phyloP scores from a whole-genome alignment of 2,329 filamentous ascomycete species.

The Aspergillus sclerotialis region DNA sequence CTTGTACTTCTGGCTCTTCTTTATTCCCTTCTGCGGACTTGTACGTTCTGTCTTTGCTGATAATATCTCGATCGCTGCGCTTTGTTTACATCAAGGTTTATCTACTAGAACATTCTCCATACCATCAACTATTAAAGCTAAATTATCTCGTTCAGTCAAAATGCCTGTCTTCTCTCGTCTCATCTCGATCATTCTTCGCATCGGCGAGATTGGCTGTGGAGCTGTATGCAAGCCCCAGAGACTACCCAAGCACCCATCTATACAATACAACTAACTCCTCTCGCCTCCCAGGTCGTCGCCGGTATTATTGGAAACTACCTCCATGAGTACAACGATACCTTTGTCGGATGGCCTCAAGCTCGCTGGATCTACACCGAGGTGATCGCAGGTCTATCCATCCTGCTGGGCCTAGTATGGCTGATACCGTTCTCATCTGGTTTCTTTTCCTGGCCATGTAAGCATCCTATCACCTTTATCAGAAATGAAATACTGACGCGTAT shows the following conservation, averaged over 20 bases:
- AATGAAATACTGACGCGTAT: not conserved
- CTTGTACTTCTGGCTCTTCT: too few relatives aligned
- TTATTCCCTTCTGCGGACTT: too few relatives aligned
- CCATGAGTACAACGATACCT: conserved; percentile 39
- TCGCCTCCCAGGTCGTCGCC: conserved; percentile 45
- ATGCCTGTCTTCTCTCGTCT: conserved; percentile 50
- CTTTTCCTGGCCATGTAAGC: conserved; percentile 56
- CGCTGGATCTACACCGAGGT: conserved; percentile 71
- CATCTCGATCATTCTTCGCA: conserved; percentile 51
- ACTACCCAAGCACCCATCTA: not conserved
- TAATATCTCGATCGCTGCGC: too few relatives aligned
- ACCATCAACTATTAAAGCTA: too few relatives aligned
- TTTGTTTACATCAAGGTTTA: too few relatives aligned
- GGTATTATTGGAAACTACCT: conserved; percentile 64
- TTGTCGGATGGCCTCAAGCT: conserved; percentile 50
- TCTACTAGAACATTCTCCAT: too few relatives aligned
- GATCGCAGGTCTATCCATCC: conserved; percentile 60
- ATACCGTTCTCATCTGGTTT: conserved; percentile 63
- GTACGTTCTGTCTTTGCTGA: too few relatives aligned
- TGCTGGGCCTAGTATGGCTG: conserved; percentile 65
- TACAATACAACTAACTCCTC: conserved; percentile 10
- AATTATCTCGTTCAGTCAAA: too few relatives aligned
- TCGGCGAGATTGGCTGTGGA: conserved; percentile 62
- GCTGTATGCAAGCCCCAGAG: conserved; percentile 42
- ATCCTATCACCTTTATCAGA: conserved; percentile 9